A percentile compares a stretch with the other conserved stretches of the same genome.
Conservation (phyloP, 495 filamentous ascomycete genomes). For the Talaromyces ruber region DNA sequence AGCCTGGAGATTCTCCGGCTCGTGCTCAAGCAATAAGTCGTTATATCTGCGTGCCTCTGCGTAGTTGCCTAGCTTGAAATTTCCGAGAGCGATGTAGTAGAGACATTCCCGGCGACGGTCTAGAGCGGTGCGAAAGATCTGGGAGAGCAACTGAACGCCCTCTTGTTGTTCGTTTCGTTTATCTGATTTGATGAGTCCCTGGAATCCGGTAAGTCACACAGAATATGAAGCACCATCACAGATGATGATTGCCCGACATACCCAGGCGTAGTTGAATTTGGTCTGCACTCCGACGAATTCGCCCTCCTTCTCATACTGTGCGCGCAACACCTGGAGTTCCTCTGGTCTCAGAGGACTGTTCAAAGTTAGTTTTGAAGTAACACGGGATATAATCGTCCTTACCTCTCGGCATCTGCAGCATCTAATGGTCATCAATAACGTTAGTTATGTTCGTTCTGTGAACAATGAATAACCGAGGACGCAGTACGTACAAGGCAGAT, state of each 20-base stretch:
- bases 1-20: slow-evolving; percentile 85
- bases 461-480: slow-evolving; percentile 12
- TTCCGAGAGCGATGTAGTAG: slow-evolving; percentile 92
- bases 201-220: neutral
- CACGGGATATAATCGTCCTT: neutral
- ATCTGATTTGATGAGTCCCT: slow-evolving; percentile 93
- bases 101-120: slow-evolving; percentile 94
- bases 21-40: slow-evolving; percentile 78
- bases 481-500: slow-evolving; percentile 60
- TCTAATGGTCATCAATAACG: slow-evolving; percentile 46
- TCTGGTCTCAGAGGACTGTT: slow-evolving; percentile 74
- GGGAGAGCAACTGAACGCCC: slow-evolving; percentile 87
- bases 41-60: slow-evolving; percentile 91
- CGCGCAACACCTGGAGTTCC: slow-evolving; percentile 82
- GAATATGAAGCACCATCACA: neutral
- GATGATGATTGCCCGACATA: slow-evolving; percentile 25
- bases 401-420: slow-evolving; percentile 93
- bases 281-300: slow-evolving; percentile 95
- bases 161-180: slow-evolving; percentile 81
- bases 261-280: slow-evolving; percentile 99
- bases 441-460: neutral
- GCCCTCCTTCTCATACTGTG: slow-evolving; percentile 94
- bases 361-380: neutral
- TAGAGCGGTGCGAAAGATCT: slow-evolving; percentile 87
- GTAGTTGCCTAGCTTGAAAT: slow-evolving; percentile 98